A percentile compares a stretch with the other conserved stretches of the same genome.
phyloP scores from a whole-genome alignment of 208 protist genomes.

The Leishmania braziliensis region DNA sequence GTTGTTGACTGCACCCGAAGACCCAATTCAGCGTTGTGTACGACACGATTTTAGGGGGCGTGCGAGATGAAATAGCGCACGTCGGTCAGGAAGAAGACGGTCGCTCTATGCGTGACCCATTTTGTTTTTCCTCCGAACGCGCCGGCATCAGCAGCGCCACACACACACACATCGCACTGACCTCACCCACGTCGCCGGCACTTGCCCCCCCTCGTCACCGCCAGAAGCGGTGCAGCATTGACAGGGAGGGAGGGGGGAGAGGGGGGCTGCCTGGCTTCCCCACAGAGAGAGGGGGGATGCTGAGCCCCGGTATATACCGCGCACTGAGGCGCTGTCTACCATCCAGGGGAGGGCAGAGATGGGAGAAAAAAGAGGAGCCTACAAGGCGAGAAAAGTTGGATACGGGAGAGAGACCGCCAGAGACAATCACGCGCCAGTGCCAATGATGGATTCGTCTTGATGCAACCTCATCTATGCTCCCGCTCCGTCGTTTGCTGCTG shows the following conservation, averaged over 20 bases:
- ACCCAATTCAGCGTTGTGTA: neutral
- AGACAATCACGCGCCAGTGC: neutral
- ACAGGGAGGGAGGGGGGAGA: neutral
- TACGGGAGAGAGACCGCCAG: neutral
- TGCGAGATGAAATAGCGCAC: neutral
- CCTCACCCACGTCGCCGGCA: neutral
- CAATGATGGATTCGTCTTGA: neutral
- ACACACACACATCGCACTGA: neutral
- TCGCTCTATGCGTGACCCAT: neutral
- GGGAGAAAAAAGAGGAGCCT: neutral
- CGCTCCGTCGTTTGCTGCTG: neutral
- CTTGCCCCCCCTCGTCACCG: neutral
- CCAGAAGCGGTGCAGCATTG: neutral
- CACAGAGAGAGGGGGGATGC: neutral
- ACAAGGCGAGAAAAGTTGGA: neutral
- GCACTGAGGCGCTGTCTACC: neutral
- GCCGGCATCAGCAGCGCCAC: neutral
- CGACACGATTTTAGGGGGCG: neutral
- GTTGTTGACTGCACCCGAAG: neutral
- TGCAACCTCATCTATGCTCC: neutral
- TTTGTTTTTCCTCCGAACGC: neutral
- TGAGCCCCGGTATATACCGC: neutral
- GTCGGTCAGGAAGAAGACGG: neutral
- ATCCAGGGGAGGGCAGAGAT: neutral
- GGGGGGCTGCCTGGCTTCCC: neutral